Base-by-base conservation (phyloP, 371 early-diverging fungal species). In the Phascolomyces articulosus region DNA sequence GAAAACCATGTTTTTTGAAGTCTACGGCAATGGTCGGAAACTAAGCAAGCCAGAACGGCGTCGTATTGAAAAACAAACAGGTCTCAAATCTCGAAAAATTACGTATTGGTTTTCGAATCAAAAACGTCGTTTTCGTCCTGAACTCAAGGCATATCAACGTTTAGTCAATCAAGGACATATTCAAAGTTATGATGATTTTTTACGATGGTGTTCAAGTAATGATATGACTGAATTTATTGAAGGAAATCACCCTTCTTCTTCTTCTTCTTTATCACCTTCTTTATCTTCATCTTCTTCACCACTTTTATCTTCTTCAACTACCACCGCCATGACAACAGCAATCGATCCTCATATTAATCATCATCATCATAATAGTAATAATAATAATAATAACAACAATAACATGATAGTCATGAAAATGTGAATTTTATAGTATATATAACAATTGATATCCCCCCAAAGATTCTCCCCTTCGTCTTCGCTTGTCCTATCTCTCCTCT, bases 31-130 rank as follows among this genome's bases (percentile, higher is more conserved):
- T 18, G 55, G 63, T 15, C 55, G 63, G 27, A 78, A 74, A 40
- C 56, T 78, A 8, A 76, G 72, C 31, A 75, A 74, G 18, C 49
- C 61, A 15, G 74, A 78, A 49, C 57, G 78, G 0, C 40, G n/a
- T 11, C 27, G 61, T 48, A 66, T 76, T 18, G 67, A 68, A n/a
- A n/a, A 51, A 18, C 62, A 66, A 11, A 81, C 78, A 16, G 75
- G 75, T 0, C 51, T 81, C 15, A 62, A 68, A 13, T 68, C 78
- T 16, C 71, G 80, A n/a, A 77, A 72, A 27, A 72, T 80, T 29
- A 80, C 80, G 15, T 80, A 80, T 44, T 80, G 80, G 80, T 75
- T 80, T 40, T 78, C 80, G 4, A 80, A 80, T 49, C 78, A 75
- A 27, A 77, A 78, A 27, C 64, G 80, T 34, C 65, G 80, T 65